Evolutionary conservation across 495 filamentous ascomycete genomes (phyloP), one percentile per base, ranked within the genome.

Genomic region (Neurospora sp.): DNA sequence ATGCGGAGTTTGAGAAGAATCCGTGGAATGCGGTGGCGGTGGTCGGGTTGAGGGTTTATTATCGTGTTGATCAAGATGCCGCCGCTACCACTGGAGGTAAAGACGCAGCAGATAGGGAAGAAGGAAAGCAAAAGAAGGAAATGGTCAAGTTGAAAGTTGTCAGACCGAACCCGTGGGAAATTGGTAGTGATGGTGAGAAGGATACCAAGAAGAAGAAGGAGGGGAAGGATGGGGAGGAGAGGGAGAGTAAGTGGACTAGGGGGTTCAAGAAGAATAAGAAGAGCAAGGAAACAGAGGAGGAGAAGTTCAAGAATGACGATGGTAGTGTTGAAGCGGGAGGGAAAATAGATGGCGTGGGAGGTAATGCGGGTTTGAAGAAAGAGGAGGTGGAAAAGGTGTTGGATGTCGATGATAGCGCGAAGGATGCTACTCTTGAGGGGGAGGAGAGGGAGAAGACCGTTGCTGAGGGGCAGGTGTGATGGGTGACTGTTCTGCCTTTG

Each of bases 11-110:
- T 59, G 86, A 84, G 73, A 79, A 76, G 7, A 88, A 94, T 69
- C 91, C 92, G 1, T 97, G 94, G 94, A 96, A 96, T 79, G 93
- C 94, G 0, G 89, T 95, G 0, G 93, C 89, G 59, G 92, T 94
- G 2, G 88, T 96, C 0, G 93, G 93, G 0, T 78, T 97, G 66
- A 85, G 91, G 39, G 89, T 97, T 2, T 96, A 93, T 79, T 89
- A 84, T 73, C 79, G 81, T 86, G 89, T 89, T 3, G 82, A 66
- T 28, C 21, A 54, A 28, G 45, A 28, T 13, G 21, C 4, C n/a
- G 9, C 21, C 11, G 48, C 10, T 7, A 28, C 21, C 4, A 13
- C 11, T 66, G 54, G 7, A 31, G 54, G 31, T 6, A 66, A 66
- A 31, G 24, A 21, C 6, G 54, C 6, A 28, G 54, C 13, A 66